These are phyloP conservation scores for Penicillium samsonianum DNA, from an alignment of 495 filamentous ascomycete genomes.

Conservation along the genomic window DNA sequence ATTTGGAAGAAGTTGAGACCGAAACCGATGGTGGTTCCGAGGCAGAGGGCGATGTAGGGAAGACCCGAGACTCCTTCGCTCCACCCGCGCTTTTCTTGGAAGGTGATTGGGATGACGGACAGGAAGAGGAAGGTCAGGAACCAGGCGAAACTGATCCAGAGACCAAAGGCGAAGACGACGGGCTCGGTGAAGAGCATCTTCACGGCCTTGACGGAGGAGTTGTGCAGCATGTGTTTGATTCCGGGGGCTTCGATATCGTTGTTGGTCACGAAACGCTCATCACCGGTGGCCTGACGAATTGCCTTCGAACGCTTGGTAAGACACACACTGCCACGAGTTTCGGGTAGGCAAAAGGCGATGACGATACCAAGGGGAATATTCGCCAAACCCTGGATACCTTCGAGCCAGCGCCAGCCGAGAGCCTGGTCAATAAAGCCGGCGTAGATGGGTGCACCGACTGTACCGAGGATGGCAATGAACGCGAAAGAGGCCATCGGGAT, in stretches of 20 bases:
- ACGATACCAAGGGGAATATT: constrained; percentile 58
- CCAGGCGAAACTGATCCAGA: constrained; percentile 76
- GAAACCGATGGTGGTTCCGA: constrained; percentile 68
- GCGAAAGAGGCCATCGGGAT: constrained; percentile 79
- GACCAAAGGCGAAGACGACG: constrained; percentile 70
- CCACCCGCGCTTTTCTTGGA: constrained; percentile 67
- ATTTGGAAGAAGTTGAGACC: constrained; percentile 55
- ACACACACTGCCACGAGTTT: constrained; percentile 67
- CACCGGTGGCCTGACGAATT: constrained; percentile 58
- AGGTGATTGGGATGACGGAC: constrained; percentile 71
- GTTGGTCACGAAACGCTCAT: constrained; percentile 66
- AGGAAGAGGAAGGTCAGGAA: constrained; percentile 78
- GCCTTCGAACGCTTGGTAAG: constrained; percentile 58
- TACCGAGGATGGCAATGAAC: constrained; percentile 72
- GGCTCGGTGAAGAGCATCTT: constrained; percentile 72
- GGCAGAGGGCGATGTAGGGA: constrained; percentile 69
- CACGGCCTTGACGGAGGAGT: constrained; percentile 55
- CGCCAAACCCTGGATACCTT: constrained; percentile 77
- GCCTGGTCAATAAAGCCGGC: constrained; percentile 71
- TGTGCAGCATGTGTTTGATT: constrained; percentile 41
- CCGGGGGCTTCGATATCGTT: constrained; percentile 56
- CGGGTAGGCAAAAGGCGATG: constrained; percentile 58
- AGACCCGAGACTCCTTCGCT: constrained; percentile 64
- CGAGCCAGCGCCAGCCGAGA: constrained; percentile 77
- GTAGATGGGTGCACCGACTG: constrained; percentile 68